Evolutionary conservation across 2,329 filamentous ascomycete species (phyloP).

Genomic region (Aspergillus ibericus): DNA sequence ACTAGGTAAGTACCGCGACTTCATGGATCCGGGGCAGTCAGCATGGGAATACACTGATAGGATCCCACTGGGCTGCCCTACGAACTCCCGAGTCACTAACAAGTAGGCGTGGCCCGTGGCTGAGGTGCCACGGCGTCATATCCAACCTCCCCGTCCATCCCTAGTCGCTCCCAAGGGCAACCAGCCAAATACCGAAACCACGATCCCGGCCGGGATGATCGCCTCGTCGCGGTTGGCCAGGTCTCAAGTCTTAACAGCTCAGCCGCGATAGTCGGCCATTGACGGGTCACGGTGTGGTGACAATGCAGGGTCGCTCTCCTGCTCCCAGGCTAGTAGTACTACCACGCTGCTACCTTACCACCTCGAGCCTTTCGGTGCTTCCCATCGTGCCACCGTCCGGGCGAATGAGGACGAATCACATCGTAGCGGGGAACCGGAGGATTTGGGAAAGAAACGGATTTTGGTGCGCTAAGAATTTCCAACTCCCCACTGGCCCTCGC

Average conservation of each 20-base stretch:
- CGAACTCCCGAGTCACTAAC: neutral
- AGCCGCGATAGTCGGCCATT: slow-evolving; percentile 3
- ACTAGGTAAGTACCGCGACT: neutral
- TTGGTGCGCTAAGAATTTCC: neutral
- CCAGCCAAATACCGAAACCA: neutral
- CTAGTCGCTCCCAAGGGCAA: neutral
- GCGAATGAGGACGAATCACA: slow-evolving; percentile 13
- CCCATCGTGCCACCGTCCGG: slow-evolving; percentile 20
- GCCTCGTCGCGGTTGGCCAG: neutral
- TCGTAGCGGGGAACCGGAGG: slow-evolving; percentile 7
- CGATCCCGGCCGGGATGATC: slow-evolving; percentile 1
- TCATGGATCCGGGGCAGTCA: neutral
- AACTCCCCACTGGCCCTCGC: neutral
- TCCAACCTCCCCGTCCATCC: neutral
- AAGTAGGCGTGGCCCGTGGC: neutral
- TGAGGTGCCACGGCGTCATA: neutral
- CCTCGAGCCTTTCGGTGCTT: slow-evolving; percentile 13
- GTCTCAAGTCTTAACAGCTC: neutral
- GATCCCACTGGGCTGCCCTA: neutral
- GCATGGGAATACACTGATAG: neutral
- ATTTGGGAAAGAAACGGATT: slow-evolving; percentile 10
- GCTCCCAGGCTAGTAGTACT: slow-evolving; percentile 12
- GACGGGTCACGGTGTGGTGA: slow-evolving; percentile 21
- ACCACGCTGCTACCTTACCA: slow-evolving; percentile 14
- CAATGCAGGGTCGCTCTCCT: slow-evolving; percentile 34